phyloP scores from a whole-genome alignment of 768 basidiomycete species.

The Heimioporus sp. region DNA sequence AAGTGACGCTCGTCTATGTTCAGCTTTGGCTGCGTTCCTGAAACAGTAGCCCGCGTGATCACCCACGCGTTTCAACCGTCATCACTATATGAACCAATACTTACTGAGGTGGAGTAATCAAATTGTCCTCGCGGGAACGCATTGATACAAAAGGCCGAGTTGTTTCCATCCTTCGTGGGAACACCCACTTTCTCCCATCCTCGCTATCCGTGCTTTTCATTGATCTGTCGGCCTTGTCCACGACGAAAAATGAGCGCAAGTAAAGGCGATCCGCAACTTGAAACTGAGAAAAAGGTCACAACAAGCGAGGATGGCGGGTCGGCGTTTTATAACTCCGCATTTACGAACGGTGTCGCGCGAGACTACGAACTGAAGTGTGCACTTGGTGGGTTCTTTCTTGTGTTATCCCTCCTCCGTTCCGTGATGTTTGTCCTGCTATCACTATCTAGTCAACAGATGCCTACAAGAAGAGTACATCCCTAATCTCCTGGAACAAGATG shows the following conservation, averaged over 20 bases:
- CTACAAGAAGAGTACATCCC: conserved; percentile 43
- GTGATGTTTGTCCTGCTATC: neutral
- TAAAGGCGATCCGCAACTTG: neutral
- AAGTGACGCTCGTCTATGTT: no score
- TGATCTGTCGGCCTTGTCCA: neutral
- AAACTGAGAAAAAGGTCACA: conserved; percentile 16
- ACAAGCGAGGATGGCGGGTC: conserved; percentile 13
- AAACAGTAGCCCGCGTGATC: no score
- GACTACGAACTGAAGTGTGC: conserved; percentile 35
- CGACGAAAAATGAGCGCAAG: conserved; percentile 8
- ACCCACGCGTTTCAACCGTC: no score
- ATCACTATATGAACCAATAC: no score
- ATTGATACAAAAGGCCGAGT: conserved; percentile 14
- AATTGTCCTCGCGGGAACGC: neutral
- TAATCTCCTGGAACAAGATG: conserved; percentile 1
- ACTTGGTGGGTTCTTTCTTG: conserved; percentile 21
- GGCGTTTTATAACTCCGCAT: neutral
- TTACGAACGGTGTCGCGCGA: conserved; percentile 25
- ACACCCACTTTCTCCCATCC: conserved; percentile 1
- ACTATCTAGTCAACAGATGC: conserved; percentile 41
- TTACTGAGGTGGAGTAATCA: conserved; percentile 1
- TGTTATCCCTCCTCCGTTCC: neutral
- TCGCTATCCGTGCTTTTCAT: neutral
- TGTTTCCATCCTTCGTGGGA: conserved; percentile 12
- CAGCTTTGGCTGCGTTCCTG: no score